Evolutionary conservation across 768 basidiomycete genomes (phyloP), one percentile per base, ranked within the genome.

Genomic region (Plicaturopsis crispa): DNA sequence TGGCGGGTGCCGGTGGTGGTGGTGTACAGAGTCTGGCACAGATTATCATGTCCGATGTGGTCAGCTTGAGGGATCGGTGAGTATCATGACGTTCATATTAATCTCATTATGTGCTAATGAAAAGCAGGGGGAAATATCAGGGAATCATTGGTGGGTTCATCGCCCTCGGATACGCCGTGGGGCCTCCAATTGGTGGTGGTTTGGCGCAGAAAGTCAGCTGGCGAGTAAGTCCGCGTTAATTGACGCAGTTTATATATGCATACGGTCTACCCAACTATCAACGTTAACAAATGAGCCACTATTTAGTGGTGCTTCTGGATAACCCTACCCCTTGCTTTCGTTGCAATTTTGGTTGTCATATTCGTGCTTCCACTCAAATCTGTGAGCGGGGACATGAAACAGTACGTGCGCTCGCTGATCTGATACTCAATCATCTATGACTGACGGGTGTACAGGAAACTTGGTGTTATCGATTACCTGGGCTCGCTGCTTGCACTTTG

Each of bases 251-350:
- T 16, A 32, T n/a, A 20, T 37, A n/a, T 22, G 19, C n/a, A 14
- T 10, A 30, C 1, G 28, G 33, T 6, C 40, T 14, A 18, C 22
- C 6, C 20, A 31, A n/a, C 18, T 5, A 23, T n/a, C 7, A 16
- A 32, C 12, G 11, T 12, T 17, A 4, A 14, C 5, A 0, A 18
- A 26, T 22, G 10, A 36, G 35, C 12, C 16, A 3, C 5, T 17
- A 12, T 23, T 2, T 33, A 79, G 74, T 84, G 83, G 82, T 83
- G 80, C 51, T 83, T 83, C 54, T 84, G 81, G 76, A 66, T 85
- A 33, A 79, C 73, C 17, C 62, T 85, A 1, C 83, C 83, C 1
- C 49, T 80, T 2, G 74, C 80, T 0, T 54, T 71, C 10, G 48
- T 60, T 26, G 69, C 78, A 0, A 69, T 80, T 17, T 55, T 66